Evolutionary conservation across 805 yeast genomes (phyloP), one percentile per base, ranked within the genome.

Genomic region (Ogataea ganodermae): DNA sequence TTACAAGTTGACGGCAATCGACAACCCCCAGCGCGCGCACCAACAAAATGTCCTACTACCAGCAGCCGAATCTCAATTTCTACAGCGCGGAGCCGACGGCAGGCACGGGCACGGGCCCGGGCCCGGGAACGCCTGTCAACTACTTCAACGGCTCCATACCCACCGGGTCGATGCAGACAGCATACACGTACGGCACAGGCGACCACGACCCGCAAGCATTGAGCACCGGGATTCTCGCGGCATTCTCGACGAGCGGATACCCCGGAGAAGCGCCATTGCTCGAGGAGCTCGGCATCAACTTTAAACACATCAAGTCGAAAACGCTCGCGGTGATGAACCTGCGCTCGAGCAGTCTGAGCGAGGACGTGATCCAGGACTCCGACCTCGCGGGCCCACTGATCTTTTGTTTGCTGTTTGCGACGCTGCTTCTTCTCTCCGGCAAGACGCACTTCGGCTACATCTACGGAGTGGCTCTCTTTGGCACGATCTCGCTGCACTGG

Each of bases 381-480:
- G 99, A 94, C 63, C 74, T 94, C 56, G 97, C 98, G 0, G 99
- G 99, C 1, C 99, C 99, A 1, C 75, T 94, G 26, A 70, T 94
- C 33, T 94, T 92, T 66, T 92, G 92, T 60, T 71, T 94, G 44
- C 67, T 89, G 47, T 92, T 92, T 63, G 99, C 97, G 17, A 78
- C 90, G 0, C 81, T 86, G 50, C 71, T 94, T 45, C 71, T 92
- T 42, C 73, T 91, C 36, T 84, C 96, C 1, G 98, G 99, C 4
- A 94, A 92, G 66, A 87, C 92, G 13, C 98, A 94, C 66, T 94
- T 94, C 64, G 98, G 98, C 2, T 94, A 94, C 66, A 87, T 94
- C 42, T 94, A 94, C 62, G 98, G 99, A 32, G 96, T 94, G 35
- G 98, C 97, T 0, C 69, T 94, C 35, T 83, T 92, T 57, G 99